These are phyloP conservation scores for Myriangium duriaei DNA, from an alignment of 2,329 filamentous ascomycete genomes.

Conservation along the genomic window DNA sequence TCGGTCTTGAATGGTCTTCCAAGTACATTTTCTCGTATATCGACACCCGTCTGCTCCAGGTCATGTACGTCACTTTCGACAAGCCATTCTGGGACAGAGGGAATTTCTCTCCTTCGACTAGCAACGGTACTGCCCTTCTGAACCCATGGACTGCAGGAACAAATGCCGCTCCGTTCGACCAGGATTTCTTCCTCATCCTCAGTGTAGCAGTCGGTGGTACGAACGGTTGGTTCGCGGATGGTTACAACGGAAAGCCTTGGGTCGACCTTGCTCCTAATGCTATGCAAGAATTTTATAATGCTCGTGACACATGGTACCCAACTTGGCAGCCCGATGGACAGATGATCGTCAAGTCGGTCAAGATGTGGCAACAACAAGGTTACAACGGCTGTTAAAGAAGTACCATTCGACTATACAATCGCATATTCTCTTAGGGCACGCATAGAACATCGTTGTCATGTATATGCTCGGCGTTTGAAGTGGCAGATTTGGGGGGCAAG, in stretches of 20 bases:
- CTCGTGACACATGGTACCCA: conserved; percentile 24
- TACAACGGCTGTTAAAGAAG: conserved; percentile 34
- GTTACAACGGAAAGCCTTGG: conserved; percentile 64
- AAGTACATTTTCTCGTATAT: conserved; percentile 84
- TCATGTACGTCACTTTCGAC: conserved; percentile 54
- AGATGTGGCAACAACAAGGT: conserved; percentile 38
- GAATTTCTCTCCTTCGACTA: conserved; percentile 22
- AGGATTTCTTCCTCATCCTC: conserved; percentile 30
- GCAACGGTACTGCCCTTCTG: conserved; percentile 25
- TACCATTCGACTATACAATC: too few species aligned
- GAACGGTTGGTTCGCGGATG: conserved; percentile 67
- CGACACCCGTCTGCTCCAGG: conserved; percentile 66
- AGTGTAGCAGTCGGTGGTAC: conserved; percentile 29
- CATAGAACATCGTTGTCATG: neutral
- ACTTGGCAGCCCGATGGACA: conserved; percentile 28
- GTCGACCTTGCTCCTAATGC: conserved; percentile 55
- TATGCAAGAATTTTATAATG: conserved; percentile 63
- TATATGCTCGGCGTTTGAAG: neutral
- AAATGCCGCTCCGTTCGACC: conserved; percentile 29
- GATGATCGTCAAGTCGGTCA: conserved; percentile 27
- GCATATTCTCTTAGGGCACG: too few species aligned
- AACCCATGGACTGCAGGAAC: conserved; percentile 26
- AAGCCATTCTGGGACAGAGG: conserved; percentile 28
- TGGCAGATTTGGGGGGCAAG: too few species aligned
- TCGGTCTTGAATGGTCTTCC: conserved; percentile 73